A percentile compares a stretch with the other conserved stretches of the same genome.
Evolutionary conservation across 75 land plant genomes (phyloP).

Genomic region (Pinus tabuliformis): DNA sequence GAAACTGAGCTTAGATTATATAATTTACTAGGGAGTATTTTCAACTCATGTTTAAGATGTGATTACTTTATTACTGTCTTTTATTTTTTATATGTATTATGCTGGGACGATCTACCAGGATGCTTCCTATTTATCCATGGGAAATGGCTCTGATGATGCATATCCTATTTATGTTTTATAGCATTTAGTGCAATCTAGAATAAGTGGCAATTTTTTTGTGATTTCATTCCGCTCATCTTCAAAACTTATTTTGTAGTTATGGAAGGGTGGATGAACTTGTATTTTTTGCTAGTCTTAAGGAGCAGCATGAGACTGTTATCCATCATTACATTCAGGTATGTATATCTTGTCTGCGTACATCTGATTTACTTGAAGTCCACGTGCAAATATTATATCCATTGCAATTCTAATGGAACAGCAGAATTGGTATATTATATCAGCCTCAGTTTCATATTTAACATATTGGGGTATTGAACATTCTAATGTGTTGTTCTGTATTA

Average conservation of each 20-base stretch:
- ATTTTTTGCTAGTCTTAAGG: conserved; percentile 89
- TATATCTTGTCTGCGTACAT: neutral
- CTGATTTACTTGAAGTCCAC: neutral
- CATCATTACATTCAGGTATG: conserved; percentile 94
- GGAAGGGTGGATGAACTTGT: conserved; percentile 96
- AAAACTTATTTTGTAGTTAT: conserved; percentile 51
- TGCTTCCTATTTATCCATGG: neutral
- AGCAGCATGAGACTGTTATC: conserved; percentile 88
- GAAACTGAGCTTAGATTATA: neutral
- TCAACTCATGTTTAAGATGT: neutral
- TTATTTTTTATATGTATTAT: neutral
- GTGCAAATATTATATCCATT: neutral
- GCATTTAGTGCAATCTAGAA: neutral
- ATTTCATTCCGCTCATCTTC: neutral
- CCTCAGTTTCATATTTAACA: neutral
- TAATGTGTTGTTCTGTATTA: neutral
- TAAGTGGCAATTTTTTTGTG: neutral
- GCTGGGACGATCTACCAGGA: neutral
- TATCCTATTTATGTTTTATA: neutral
- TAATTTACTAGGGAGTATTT: neutral
- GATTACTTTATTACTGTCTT: neutral
- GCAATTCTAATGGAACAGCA: neutral
- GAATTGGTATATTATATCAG: conserved; percentile 4
- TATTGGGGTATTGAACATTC: neutral
- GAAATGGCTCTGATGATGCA: neutral